Evolutionary conservation across 768 basidiomycete genomes (phyloP), one percentile per base, ranked within the genome.

Genomic region (Coprinopsis sp.): DNA sequence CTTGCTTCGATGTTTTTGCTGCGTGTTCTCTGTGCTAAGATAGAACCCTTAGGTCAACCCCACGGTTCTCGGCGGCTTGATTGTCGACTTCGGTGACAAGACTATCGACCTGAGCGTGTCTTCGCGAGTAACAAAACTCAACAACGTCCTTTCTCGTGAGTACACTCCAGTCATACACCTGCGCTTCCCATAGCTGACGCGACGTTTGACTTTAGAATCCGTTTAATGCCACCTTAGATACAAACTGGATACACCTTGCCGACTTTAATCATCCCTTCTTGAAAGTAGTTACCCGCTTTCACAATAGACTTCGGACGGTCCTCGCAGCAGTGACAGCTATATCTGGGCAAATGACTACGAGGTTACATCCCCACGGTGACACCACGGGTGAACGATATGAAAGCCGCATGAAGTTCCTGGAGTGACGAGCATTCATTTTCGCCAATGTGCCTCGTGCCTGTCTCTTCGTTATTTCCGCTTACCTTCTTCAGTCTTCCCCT

Each of bases 61-160:
- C 34, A 71, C 81, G n/a, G 73, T 97, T 47, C 69, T 98, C 52
- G 96, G 95, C 48, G 96, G 96, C 41, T 66, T 98, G 49, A 77
- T 97, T 51, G 85, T 99, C 39, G 96, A 99, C 71, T 92, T 99
- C 61, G 95, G 93, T 53, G 96, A 97, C 75, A 95, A 95, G 76
- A 92, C 91, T 44, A 87, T 99, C 58, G 96, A 99, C 70, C 78
- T 98, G 49, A 94, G 91, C 57, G 93, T 95, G 46, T 84, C 83
- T 39, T 91, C 91, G 27, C 89, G 91, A 45, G 91, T 98, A 59
- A 95, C 84, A 64, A 95, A 93, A 69, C 81, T 97, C 62, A 97
- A 97, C 78, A 81, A 79, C 54, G 77, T 87, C 59, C 73, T 98
- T 41, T 79, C 86, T 63, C 82, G 92, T 91, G 66, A 54, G 88